phyloP scores from a whole-genome alignment of 1,139 yeast species.

The Geotrichum histeridarum region DNA sequence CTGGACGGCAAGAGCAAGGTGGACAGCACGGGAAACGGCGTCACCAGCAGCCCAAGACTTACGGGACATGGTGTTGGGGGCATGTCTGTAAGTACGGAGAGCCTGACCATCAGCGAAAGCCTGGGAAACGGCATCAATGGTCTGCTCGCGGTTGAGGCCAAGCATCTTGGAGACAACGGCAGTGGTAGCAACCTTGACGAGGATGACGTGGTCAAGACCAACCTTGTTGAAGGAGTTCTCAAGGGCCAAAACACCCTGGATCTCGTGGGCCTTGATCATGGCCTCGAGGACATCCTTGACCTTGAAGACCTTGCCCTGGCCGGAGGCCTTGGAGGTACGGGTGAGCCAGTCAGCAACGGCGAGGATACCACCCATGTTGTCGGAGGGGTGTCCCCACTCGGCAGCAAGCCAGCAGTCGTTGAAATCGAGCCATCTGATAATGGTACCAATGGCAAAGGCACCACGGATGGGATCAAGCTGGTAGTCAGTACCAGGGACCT shows the following conservation, averaged over 20 bases:
- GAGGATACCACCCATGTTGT: slow-evolving; percentile 53
- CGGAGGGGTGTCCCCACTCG: slow-evolving; percentile 64
- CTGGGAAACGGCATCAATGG: slow-evolving; percentile 52
- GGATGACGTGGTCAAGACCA: slow-evolving; percentile 56
- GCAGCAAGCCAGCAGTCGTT: slow-evolving; percentile 63
- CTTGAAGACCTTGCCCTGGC: slow-evolving; percentile 42
- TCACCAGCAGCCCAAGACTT: slow-evolving; percentile 68
- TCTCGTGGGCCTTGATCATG: slow-evolving; percentile 59
- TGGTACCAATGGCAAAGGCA: slow-evolving; percentile 53
- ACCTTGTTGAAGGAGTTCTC: slow-evolving; percentile 56
- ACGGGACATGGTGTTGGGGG: slow-evolving; percentile 58
- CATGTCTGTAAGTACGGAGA: slow-evolving; percentile 55
- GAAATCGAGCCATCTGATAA: slow-evolving; percentile 56
- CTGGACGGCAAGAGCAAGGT: slow-evolving; percentile 49
- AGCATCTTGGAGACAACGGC: slow-evolving; percentile 54
- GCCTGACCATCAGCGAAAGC: slow-evolving; percentile 59
- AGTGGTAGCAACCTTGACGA: slow-evolving; percentile 56
- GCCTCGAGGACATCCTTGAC: slow-evolving; percentile 49
- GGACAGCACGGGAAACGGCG: slow-evolving; percentile 56
- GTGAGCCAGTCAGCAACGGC: slow-evolving; percentile 56
- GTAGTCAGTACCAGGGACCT: slow-evolving; percentile 49
- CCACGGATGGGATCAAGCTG: slow-evolving; percentile 53
- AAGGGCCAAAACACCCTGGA: slow-evolving; percentile 53
- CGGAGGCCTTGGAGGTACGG: slow-evolving; percentile 43
- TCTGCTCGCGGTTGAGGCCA: slow-evolving; percentile 47